Evolutionary conservation across 305 asterid genomes (phyloP), one percentile per base, ranked within the genome.

Genomic region (Solanum hybrid): DNA sequence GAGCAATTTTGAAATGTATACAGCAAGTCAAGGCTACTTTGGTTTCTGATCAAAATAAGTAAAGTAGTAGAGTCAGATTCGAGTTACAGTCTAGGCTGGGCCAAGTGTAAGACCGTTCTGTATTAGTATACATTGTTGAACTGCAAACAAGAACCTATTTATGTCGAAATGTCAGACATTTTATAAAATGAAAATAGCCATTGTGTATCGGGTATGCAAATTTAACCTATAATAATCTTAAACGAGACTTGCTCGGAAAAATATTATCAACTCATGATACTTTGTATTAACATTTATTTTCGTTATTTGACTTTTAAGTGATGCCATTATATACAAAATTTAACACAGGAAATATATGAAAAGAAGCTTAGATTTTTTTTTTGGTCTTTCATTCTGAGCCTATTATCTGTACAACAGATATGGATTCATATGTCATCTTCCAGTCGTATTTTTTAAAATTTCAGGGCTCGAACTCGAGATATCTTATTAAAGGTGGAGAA

Each of bases 181-280:
- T 26, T 37, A 37, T 79, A 51, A 79, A 79, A 79, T 79, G 66
- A 81, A 24, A 81, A 81, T 82, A 46, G 17, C 73, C 87, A 16
- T 10, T 46, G 40, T 82, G 29, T 51, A 16, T 16, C 66, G 66
- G 2, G 32, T 69, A 69, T 10, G 3, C 8, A 69, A 69, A 1
- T n/a, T 69, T 69, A 24, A 26, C 76, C 56, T 42, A 42, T 4
- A 42, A 42, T 42, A 16, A 31, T 76, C 40, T 16, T 76, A 76
- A 7, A 16, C 22, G 11, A 4, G n/a, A 27, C 78, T 1, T 71
- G 17, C 1, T 72, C 5, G 32, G 32, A 2, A 29, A 73, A 73
- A 29, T 8, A 8, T 32, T 76, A 7, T 76, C 10, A 4, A 32
- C 40, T 46, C 64, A 5, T 46, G 64, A 46, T 46, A 46, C 64